These are phyloP conservation scores for Globisporangium barbulae DNA, from an alignment of 352 stramenopile species.

Conservation along the genomic window DNA sequence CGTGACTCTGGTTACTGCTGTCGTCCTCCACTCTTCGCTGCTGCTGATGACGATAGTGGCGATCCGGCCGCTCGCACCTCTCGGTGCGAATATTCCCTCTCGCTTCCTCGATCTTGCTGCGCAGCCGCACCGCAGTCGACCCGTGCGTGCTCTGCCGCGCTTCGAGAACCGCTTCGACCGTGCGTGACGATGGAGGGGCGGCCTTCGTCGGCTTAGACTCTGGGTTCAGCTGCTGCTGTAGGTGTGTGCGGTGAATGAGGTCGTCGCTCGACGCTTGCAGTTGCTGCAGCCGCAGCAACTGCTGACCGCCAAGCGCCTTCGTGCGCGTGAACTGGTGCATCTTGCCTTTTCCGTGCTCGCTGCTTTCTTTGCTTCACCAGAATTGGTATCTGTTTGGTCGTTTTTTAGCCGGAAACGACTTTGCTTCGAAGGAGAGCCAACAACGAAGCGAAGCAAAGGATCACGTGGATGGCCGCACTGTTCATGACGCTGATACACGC, in stretches of 20 bases:
- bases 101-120: constrained; percentile 39
- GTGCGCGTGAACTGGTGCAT: constrained; percentile 27
- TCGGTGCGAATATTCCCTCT: constrained; percentile 48
- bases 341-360: background rate
- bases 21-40: background rate
- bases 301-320: constrained; percentile 42
- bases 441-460: no score
- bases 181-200: constrained; percentile 14
- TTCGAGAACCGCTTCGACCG: constrained; percentile 49
- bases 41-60: background rate
- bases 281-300: constrained; percentile 40
- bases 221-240: background rate
- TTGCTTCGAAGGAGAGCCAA: no score
- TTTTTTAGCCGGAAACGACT: no score
- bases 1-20: background rate
- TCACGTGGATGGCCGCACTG: background rate
- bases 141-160: constrained; percentile 14
- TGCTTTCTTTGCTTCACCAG: background rate
- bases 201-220: constrained; percentile 6
- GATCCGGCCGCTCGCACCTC: constrained; percentile 25
- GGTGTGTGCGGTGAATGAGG: constrained; percentile 33
- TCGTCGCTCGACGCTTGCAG: constrained; percentile 39
- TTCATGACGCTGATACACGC: background rate
- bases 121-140: constrained; percentile 26
- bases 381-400: background rate